Base-by-base conservation (phyloP, 2,329 filamentous ascomycete genomes). In the Podosphaera xanthii region DNA sequence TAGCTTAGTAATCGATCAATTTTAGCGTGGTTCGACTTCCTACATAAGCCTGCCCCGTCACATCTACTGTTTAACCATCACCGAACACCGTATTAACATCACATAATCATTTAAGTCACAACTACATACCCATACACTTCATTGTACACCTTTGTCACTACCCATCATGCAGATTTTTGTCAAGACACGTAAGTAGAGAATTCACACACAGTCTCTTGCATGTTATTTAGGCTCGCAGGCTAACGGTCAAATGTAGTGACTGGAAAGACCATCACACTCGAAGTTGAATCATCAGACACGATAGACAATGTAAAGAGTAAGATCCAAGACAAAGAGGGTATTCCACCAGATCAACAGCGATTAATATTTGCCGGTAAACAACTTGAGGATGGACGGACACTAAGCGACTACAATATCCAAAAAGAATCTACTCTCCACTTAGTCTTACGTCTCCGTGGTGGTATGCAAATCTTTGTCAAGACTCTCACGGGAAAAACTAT, bases 401-500 rank as follows among this genome's bases (percentile, higher is more conserved):
- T 94, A 0, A 84, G 80, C 62, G 89, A 94, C 71, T 95, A 95
- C 80, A 94, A 94, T 22, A 22, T 22, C 22, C 22, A 22, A 22
- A 22, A 22, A 22, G 22, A 22, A 22, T 22, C 22, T 22, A 22
- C 22, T 22, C 22, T 22, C 22, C 22, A 22, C 22, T 22, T 22
- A 22, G 22, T 22, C 22, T 22, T 22, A 1, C 22, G 22, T 22
- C 22, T 22, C 22, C 22, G 22, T 22, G 22, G 22, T 22, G 22
- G 22, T 75, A 95, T 95, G 58, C 89, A 95, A 74, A 94, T 87
- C 84, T 97, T 97, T 86, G 91, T 97, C 79, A 97, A 96, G 86
- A 96, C 91, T 82, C 88, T 95, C 73, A 96, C 91, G 82, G 91
- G 91, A 78, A 97, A 97, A 87, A 97, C 91, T 76, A 96, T 97